Percentiles rank a stretch among this genome's conserved stretches.
Evolutionary conservation across 202 grass and related monocot genomes (phyloP).

Genomic region (Cymbopogon flexuosus): DNA sequence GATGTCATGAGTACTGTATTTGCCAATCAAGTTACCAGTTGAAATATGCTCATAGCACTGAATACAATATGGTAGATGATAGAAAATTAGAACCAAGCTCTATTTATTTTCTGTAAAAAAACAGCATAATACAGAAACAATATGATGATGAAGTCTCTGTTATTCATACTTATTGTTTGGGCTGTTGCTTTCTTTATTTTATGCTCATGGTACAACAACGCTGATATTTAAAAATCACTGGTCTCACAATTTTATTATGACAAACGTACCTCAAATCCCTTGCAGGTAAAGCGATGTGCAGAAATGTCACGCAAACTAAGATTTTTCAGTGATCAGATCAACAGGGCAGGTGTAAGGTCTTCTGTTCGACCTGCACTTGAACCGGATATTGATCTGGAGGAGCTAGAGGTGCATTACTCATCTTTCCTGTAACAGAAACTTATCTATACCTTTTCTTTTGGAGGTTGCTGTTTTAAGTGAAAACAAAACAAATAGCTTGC

Average conservation of each 20-base stretch:
- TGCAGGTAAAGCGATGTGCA: constrained; percentile 84
- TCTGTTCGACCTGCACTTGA: constrained; percentile 64
- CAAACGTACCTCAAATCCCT: not conserved
- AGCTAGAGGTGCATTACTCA: constrained; percentile 68
- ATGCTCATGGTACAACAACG: not conserved
- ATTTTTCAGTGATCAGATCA: constrained; percentile 88
- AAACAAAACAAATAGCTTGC: not conserved
- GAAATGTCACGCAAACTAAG: constrained; percentile 93
- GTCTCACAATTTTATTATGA: constrained; percentile 5
- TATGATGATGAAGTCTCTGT: not conserved
- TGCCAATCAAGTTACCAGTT: not conserved
- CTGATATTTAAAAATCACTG: not conserved
- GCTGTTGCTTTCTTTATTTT: not conserved
- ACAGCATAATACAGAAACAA: not conserved
- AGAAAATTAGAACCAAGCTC: not conserved
- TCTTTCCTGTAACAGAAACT: constrained; percentile 15
- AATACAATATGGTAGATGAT: not conserved
- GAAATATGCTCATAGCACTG: not conserved
- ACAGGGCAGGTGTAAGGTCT: constrained; percentile 63
- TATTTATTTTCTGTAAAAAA: not conserved
- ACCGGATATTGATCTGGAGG: constrained; percentile 86
- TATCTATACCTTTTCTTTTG: not conserved
- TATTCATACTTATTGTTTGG: not conserved
- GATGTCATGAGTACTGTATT: not conserved
- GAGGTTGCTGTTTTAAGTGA: not conserved